Evolutionary conservation across 2,329 filamentous ascomycete species (phyloP), one percentile per base, ranked within the genome.

Genomic region (Diplocarpon rosae): DNA sequence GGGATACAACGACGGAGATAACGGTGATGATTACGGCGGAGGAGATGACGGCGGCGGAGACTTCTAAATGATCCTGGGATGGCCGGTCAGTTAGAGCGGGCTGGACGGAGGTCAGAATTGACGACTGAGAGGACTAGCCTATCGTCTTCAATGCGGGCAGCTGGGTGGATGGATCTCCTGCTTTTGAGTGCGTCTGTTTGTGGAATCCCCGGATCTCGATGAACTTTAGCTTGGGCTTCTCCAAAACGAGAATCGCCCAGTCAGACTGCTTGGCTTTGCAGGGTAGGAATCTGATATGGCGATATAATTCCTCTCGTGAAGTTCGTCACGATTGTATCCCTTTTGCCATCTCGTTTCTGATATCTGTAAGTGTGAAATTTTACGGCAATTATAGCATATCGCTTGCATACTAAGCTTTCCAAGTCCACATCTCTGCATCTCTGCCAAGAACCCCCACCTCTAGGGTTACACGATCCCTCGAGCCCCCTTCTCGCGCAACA

Each of bases 1-100:
- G 14, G 72, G 71, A 16, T 69, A 70, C 46, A 30, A 50, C 34
- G 53, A 47, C 11, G 48, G 46, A 31, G 47, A 50, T 37, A 46
- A 45, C 37, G 52, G 48, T 7, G 62, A 56, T 43, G 59, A 58
- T 42, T 50, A 40, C 27, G 56, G 55, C 39, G 59, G 55, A 39
- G 59, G 57, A 46, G 53, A 51, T 43, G 52, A 44, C 33, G 54
- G 49, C 8, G 52, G 50, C 27, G 53, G 51, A 39, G 53, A 54
- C 27, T 54, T 53, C 31, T 56, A 48, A 46, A 27, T 39, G 36
- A 5, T 32, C 31, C 14, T 33, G 2, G 15, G 8, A 32, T 15
- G 30, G 17, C 34, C 32, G 33, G 20, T 7, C 3, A 24, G 20
- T 3, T 24, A 7, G 7, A 24, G 20, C 20, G 3, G 20, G 20